Percentiles rank a stretch among this genome's conserved stretches.
phyloP scores from a whole-genome alignment of 2,329 filamentous ascomycete species.

The Sporothrix inflata region DNA sequence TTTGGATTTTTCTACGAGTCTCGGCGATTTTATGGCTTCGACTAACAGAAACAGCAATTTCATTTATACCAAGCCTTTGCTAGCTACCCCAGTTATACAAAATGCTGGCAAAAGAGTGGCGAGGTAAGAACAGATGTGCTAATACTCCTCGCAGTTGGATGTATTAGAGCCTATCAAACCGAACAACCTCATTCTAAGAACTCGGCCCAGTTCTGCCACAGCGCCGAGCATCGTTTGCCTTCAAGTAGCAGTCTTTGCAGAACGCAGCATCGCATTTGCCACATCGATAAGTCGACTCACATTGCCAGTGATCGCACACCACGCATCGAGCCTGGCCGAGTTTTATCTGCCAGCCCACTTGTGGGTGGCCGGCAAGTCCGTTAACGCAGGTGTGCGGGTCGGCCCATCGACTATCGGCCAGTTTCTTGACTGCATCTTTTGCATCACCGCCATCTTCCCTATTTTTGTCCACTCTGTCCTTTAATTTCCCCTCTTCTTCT shows the following conservation, averaged over 20 bases:
- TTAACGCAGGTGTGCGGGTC: constrained; percentile 6
- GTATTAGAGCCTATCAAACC: too few relatives aligned
- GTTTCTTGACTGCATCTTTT: not conserved
- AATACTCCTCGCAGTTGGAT: not conserved
- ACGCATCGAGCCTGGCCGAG: not conserved
- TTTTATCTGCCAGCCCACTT: not conserved
- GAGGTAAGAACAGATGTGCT: not conserved
- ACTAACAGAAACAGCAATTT: not conserved
- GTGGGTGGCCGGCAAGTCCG: not conserved
- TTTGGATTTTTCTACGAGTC: not conserved
- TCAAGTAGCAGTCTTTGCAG: not conserved
- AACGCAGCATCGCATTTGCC: constrained; percentile 3
- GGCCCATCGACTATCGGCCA: constrained; percentile 27
- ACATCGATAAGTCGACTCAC: not conserved
- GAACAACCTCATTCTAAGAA: not conserved
- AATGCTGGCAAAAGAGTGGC: not conserved
- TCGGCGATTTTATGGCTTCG: not conserved
- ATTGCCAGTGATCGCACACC: not conserved
- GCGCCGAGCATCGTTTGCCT: not conserved
- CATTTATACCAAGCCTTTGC: not conserved
- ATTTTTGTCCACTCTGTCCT: not conserved
- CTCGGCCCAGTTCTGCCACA: not conserved
- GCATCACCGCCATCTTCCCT: not conserved
- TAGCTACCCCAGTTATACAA: not conserved
- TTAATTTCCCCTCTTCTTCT: not conserved